Percentiles rank a stretch among this genome's conserved stretches.
phyloP scores from a whole-genome alignment of 169 alveolate genomes.

The Cryptosporidium meleagridis region DNA sequence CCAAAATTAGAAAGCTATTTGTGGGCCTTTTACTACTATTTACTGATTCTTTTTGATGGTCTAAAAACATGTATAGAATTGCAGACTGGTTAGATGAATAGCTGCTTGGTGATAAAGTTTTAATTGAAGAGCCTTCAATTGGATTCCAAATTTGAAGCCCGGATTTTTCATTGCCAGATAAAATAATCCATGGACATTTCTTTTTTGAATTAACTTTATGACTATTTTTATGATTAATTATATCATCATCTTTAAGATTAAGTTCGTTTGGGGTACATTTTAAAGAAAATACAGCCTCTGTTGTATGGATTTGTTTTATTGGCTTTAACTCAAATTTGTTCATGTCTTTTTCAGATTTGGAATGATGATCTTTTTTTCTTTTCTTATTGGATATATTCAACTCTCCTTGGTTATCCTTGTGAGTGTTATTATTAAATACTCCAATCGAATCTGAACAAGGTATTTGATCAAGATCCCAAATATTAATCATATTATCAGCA shows the following conservation, averaged over 20 bases:
- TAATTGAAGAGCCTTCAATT: background rate
- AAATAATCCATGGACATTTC: constrained; percentile 58
- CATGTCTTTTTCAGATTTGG: background rate
- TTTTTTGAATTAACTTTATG: background rate
- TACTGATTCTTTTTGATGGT: background rate
- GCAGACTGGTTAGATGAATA: constrained; percentile 30
- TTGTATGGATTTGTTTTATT: constrained; percentile 59
- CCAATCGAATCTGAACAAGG: constrained; percentile 24
- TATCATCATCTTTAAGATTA: background rate
- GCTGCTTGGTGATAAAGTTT: background rate
- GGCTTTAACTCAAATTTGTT: background rate
- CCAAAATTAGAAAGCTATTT: constrained; percentile 3
- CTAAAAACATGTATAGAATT: constrained; percentile 35
- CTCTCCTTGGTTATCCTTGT: background rate
- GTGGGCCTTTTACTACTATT: background rate
- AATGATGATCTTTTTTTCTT: constrained; percentile 11
- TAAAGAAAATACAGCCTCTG: constrained; percentile 57
- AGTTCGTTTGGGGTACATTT: constrained; percentile 26
- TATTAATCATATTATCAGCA: constrained; percentile 65
- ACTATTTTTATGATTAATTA: background rate
- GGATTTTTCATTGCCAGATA: constrained; percentile 58
- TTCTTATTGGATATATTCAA: constrained; percentile 8
- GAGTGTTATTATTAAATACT: background rate
- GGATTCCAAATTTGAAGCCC: constrained; percentile 68
- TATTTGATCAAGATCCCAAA: constrained; percentile 64